Conservation (phyloP, 805 yeast genomes). For the Candida patagonica region DNA sequence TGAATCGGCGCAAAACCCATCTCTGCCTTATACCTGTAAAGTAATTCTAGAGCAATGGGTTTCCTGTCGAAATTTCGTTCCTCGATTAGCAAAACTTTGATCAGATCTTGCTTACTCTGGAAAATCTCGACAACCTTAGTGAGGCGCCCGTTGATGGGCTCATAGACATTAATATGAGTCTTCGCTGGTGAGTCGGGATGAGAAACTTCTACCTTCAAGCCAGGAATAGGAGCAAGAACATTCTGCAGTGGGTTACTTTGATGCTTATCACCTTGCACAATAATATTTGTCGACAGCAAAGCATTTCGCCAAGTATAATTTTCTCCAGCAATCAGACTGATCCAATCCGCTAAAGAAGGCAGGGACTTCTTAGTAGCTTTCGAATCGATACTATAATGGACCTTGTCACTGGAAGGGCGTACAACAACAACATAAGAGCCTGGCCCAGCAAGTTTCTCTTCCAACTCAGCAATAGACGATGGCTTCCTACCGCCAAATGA, state of each 20-base stretch:
- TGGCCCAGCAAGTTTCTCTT: constrained; percentile 7
- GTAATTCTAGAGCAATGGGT: constrained; percentile 68
- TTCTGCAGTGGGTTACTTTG: constrained; percentile 70
- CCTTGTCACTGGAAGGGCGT: constrained; percentile 18
- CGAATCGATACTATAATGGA: constrained; percentile 33
- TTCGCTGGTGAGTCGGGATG: constrained; percentile 42
- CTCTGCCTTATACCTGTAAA: constrained; percentile 68
- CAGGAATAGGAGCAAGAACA: constrained; percentile 66
- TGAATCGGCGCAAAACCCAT: constrained; percentile 94
- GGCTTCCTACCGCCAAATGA: constrained; percentile 69
- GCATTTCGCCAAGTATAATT: constrained; percentile 85
- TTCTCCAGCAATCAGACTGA: constrained; percentile 70
- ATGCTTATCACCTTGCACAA: constrained; percentile 80
- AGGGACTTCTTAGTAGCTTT: constrained; percentile 25
- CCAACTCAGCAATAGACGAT: constrained; percentile 19
- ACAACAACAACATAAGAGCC: constrained; percentile 20
- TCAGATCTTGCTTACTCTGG: constrained; percentile 40
- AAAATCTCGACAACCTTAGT: constrained; percentile 54
- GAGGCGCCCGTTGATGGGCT: constrained; percentile 53
- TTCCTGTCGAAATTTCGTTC: constrained; percentile 72
- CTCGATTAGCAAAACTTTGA: constrained; percentile 72
- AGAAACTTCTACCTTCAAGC: constrained; percentile 53
- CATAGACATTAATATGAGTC: constrained; percentile 56
- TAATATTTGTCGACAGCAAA: constrained; percentile 63
- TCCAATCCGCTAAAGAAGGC: constrained; percentile 52